phyloP scores from a whole-genome alignment of 768 basidiomycete genomes.

The Holtermannia corniformis region DNA sequence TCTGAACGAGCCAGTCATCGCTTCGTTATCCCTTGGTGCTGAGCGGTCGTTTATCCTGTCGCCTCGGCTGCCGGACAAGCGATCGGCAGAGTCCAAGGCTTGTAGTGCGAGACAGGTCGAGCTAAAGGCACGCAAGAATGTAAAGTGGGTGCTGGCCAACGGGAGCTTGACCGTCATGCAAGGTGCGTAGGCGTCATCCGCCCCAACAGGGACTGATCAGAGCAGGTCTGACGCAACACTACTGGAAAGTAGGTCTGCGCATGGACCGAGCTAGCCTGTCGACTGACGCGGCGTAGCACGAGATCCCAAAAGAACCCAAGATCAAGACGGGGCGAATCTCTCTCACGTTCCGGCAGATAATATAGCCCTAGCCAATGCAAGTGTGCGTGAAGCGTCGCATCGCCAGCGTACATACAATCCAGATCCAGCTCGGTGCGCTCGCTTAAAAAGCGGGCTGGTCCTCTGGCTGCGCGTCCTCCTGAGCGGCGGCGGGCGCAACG shows the following conservation, averaged over 20 bases:
- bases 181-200: conserved; percentile 20
- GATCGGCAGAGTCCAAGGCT: conserved; percentile 2
- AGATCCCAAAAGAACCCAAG: conserved; percentile 42
- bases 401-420: not conserved
- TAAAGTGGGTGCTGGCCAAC: conserved; percentile 37
- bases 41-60: conserved; percentile 44
- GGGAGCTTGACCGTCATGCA: conserved; percentile 46
- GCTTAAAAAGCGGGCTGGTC: conserved; percentile 5
- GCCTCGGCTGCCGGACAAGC: conserved; percentile 27
- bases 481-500: conserved; percentile 18
- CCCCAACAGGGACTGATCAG: not conserved
- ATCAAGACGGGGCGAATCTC: conserved; percentile 42
- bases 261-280: not conserved
- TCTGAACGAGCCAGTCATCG: conserved; percentile 44
- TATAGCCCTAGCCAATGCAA: conserved; percentile 4
- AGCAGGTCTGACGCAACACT: conserved; percentile 41
- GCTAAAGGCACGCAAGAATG: conserved; percentile 18
- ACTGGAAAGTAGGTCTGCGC: conserved; percentile 43
- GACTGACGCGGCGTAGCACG: conserved; percentile 23
- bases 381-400: not conserved
- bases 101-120: not conserved
- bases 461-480: conserved; percentile 9
- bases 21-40: conserved; percentile 44
- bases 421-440: not conserved
- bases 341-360: conserved; percentile 44